Evolutionary conservation across 2,329 filamentous ascomycete species (phyloP).

Genomic region (Aureobasidium zeae): DNA sequence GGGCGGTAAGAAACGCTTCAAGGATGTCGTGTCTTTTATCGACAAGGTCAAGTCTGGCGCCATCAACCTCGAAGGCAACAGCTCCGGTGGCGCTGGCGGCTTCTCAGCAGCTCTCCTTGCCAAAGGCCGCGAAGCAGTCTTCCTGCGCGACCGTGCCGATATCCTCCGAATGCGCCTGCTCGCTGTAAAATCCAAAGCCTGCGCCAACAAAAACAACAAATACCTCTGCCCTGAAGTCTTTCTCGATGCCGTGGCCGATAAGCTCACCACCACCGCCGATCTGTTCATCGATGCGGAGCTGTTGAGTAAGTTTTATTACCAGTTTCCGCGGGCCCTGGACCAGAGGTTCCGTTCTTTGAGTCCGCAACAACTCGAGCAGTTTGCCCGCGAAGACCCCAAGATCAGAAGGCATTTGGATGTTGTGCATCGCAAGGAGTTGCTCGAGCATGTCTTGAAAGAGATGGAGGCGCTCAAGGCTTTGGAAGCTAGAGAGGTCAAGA

Average conservation of each 20-base stretch:
- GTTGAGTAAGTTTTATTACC: constrained; percentile 94
- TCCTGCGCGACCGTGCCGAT: constrained; percentile 83
- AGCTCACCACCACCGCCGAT: constrained; percentile 88
- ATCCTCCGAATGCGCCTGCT: constrained; percentile 83
- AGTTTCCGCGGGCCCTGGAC: constrained; percentile 86
- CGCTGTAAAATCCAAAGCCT: constrained; percentile 86
- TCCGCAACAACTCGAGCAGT: constrained; percentile 73
- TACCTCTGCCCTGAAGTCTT: constrained; percentile 97
- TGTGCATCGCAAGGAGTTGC: constrained; percentile 80
- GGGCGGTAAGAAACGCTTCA: constrained; percentile 74
- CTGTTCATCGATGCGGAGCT: constrained; percentile 96
- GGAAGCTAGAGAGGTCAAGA: constrained; percentile 61
- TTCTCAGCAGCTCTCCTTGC: constrained; percentile 81
- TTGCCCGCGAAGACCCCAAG: constrained; percentile 88
- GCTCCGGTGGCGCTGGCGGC: constrained; percentile 73
- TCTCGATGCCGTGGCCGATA: constrained; percentile 91
- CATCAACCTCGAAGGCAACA: constrained; percentile 67
- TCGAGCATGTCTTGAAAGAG: constrained; percentile 89
- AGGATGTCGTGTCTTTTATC: constrained; percentile 82
- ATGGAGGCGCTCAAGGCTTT: constrained; percentile 85
- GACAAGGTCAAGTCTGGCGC: constrained; percentile 85
- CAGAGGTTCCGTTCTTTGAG: constrained; percentile 61
- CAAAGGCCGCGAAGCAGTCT: constrained; percentile 75
- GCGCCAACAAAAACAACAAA: constrained; percentile 73
- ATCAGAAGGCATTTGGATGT: constrained; percentile 83